Base-by-base conservation (phyloP, 768 basidiomycete genomes). In the Erythrobasidium yunnanense region DNA sequence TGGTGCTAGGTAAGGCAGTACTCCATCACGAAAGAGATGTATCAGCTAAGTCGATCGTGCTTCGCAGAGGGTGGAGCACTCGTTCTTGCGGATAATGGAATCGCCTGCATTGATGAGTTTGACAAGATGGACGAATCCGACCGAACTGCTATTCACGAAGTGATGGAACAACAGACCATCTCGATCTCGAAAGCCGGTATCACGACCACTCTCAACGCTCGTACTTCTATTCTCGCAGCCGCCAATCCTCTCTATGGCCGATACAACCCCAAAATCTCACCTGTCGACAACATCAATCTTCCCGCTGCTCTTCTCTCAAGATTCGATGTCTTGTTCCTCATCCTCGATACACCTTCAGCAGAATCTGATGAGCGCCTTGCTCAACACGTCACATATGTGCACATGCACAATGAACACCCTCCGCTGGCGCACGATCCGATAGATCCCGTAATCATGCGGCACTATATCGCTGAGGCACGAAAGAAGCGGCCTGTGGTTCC, bases 141-240 rank as follows among this genome's bases (percentile, higher is more conserved):
- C 76, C 81, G 95, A 71, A 97, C 95, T 1, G 90, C 95, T 15
- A 97, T 99, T 68, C 95, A 99, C 78, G 95, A 99, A 81, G 95
- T 99, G 67, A 99, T 99, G 95, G 93, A 97, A 78, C 95, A 97
- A 76, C 95, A 99, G 78, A 99, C 95, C 0, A 96, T 99, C 65
- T 97, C 93, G 1, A 99, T 99, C 69, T 95, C 95, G 46, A 99
- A 97, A 77, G 95, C 95, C 3, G 95, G 95, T 23, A 99, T 99
- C 74, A 92, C 93, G 7, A 99, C 95, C 6, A 97, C 95, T 0
- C 81, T 99, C 51, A 97, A 97, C 73, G 95, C 95, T 25, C 85
- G 95, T 55, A 93, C 93, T 1, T 97, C 95, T 6, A 89, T 99
- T 73, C 83, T 99, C 15, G 95, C 95, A 2, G 95, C 95, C 11